Evolutionary conservation across 2,329 filamentous ascomycete genomes (phyloP).

Genomic region (Stachybotrys elegans): DNA sequence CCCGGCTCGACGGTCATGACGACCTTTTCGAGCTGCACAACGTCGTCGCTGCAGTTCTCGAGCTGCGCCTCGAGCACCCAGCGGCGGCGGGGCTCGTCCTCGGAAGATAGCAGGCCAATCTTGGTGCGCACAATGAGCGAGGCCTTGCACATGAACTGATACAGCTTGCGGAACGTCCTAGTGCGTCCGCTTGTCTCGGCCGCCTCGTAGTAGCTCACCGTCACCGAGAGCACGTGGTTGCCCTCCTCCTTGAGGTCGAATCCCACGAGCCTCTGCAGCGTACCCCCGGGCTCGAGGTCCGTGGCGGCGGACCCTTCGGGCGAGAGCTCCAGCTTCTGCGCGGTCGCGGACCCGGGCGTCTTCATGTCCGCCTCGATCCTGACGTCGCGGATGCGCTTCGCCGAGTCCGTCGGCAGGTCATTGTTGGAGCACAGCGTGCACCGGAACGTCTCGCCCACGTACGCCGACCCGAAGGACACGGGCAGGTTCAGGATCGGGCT

Average conservation of each 20-base stretch:
- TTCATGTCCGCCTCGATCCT: conserved; percentile 92
- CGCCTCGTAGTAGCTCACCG: conserved; percentile 89
- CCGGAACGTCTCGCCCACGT: conserved; percentile 91
- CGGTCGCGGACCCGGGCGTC: conserved; percentile 59
- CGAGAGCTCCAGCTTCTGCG: conserved; percentile 62
- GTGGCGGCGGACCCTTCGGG: conserved; percentile 13
- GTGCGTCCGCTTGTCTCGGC: conserved; percentile 64
- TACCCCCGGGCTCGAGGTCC: conserved; percentile 58
- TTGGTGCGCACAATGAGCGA: conserved; percentile 90
- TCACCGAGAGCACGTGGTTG: conserved; percentile 88
- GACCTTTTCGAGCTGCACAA: conserved; percentile 70
- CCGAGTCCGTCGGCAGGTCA: conserved; percentile 41
- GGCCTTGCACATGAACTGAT: conserved; percentile 92
- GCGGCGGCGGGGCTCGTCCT: conserved; percentile 26
- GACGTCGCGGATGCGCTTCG: conserved; percentile 64
- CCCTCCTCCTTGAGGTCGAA: conserved; percentile 94
- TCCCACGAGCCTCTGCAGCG: conserved; percentile 73
- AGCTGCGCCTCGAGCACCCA: conserved; percentile 91
- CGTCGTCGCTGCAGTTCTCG: conserved; percentile 85
- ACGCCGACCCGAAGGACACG: conserved; percentile 86
- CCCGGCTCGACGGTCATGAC: conserved; percentile 48
- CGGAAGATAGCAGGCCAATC: conserved; percentile 53
- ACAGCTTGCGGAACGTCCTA: conserved; percentile 88
- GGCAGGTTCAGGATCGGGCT: conserved; percentile 74
- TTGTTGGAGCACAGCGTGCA: conserved; percentile 97